Evolutionary conservation across 257 asterid genomes (phyloP), one percentile per base, ranked within the genome.

Genomic region (Solanum ossicruentum): DNA sequence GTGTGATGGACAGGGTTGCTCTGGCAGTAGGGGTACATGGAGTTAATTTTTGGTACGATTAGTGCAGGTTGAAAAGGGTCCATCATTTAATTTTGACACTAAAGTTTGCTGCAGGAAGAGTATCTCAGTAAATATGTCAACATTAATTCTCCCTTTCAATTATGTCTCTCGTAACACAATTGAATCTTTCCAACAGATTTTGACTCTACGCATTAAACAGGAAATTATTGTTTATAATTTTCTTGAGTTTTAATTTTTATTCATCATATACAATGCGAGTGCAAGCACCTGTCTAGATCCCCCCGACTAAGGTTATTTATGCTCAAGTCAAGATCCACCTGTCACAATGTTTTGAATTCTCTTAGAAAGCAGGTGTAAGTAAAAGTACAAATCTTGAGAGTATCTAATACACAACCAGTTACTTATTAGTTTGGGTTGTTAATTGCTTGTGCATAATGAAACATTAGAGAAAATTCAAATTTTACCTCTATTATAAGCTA

Each of bases 401-500:
- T 28, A 65, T 28, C 45, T 28, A 13, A 26, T 65, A 5, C 32
- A 26, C 28, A 26, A 26, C 28, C 28, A 10, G 28, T 21, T 5
- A 16, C 65, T 9, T 10, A 16, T 15, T 51, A 77, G 23, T 16
- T 77, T 77, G 45, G 45, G 4, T 9, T 21, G 23, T 79, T 26
- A 23, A 56, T 51, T 10, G 12, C 32, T 55, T 54, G 52, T 6
- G 75, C 18, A 49, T 45, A 49, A 43, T 39, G 52, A 81, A 52
- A 55, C 79, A 71, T 43, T 17, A 26, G 65, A 70, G 52, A 81
- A 45, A 83, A 82, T 60, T 79, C 87, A 82, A 80, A 67, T 80
- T 51, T 60, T 81, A 83, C 56, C 87, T 84, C 83, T 87, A 87
- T 66, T 87, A 81, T 58, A 80, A 83, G 86, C 85, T 84, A 73